Percentiles rank a stretch among this genome's conserved stretches.
phyloP scores from a whole-genome alignment of 306 rosid species.

The Pyrus bretschneideri region DNA sequence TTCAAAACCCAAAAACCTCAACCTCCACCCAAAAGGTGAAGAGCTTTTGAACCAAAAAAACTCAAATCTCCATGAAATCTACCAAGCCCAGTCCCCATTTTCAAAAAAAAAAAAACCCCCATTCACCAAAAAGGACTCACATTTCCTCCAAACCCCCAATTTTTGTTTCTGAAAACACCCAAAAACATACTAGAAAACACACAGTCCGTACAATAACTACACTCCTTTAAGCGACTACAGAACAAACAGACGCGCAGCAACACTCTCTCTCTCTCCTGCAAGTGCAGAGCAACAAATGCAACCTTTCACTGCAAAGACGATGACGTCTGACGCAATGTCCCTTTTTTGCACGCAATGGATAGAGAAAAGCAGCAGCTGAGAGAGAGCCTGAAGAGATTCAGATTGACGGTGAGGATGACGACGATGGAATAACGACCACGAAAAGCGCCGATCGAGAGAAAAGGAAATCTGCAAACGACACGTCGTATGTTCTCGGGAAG shows the following conservation, averaged over 20 bases:
- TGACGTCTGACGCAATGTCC: not conserved
- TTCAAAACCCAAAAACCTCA: not conserved
- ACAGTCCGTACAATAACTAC: not conserved
- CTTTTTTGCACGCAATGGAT: not conserved
- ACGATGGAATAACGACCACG: not conserved
- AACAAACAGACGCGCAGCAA: not conserved
- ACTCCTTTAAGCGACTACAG: not conserved
- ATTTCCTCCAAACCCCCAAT: not conserved
- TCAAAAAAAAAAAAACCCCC: too few relatives aligned
- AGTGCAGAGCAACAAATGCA: not conserved
- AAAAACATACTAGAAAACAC: not conserved
- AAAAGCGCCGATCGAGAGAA: not conserved
- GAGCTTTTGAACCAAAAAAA: not conserved
- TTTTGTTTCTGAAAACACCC: not conserved
- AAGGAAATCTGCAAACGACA: not conserved
- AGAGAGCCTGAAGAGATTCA: not conserved
- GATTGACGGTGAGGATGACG: not conserved
- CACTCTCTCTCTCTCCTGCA: not conserved
- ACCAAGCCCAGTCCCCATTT: constrained; percentile 1
- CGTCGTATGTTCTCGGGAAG: constrained; percentile 11
- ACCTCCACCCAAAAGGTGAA: not conserved
- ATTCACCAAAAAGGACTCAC: not conserved
- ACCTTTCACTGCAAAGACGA: not conserved
- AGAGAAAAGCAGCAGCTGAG: not conserved
- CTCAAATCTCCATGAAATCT: constrained; percentile 9